These are phyloP conservation scores for Hymenoscyphus scutula DNA, from an alignment of 2,329 filamentous ascomycete species.

Conservation along the genomic window DNA sequence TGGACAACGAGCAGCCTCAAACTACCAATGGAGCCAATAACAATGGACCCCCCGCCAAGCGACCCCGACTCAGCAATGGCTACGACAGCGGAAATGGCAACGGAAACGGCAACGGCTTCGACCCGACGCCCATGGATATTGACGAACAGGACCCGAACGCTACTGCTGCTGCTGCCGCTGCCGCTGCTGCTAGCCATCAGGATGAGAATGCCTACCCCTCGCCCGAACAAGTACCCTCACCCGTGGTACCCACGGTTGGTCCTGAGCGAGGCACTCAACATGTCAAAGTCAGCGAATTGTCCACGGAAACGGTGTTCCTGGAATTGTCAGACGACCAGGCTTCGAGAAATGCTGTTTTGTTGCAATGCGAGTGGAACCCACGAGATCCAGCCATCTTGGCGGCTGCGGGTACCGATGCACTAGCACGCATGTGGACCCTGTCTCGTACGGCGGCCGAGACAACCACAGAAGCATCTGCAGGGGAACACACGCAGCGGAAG, in stretches of 20 bases:
- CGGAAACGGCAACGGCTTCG: slow-evolving; percentile 42
- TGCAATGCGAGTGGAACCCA: slow-evolving; percentile 69
- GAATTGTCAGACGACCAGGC: slow-evolving; percentile 45
- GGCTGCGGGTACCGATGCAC: slow-evolving; percentile 66
- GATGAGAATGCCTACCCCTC: slow-evolving; percentile 64
- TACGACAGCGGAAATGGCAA: slow-evolving; percentile 48
- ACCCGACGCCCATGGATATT: slow-evolving; percentile 50
- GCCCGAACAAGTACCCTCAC: slow-evolving; percentile 51
- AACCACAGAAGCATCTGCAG: slow-evolving; percentile 33
- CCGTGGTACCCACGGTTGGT: slow-evolving; percentile 56
- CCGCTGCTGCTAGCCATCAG: too few relatives aligned
- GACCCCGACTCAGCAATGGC: slow-evolving; percentile 60
- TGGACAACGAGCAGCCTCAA: slow-evolving; percentile 36
- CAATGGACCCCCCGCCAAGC: slow-evolving; percentile 54
- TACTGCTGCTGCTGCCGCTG: too few relatives aligned
- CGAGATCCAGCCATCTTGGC: slow-evolving; percentile 62
- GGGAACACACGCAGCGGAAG: slow-evolving; percentile 26
- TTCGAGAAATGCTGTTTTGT: slow-evolving; percentile 55
- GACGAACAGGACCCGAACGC: slow-evolving; percentile 52
- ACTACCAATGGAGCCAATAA: slow-evolving; percentile 43
- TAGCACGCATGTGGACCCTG: slow-evolving; percentile 67
- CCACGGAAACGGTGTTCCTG: slow-evolving; percentile 59
- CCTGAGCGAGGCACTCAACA: slow-evolving; percentile 63
- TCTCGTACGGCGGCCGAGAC: slow-evolving; percentile 49
- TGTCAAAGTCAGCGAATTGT: slow-evolving; percentile 61